Evolutionary conservation across 306 rosid species (phyloP).

Genomic region (Dryas alaskensis): DNA sequence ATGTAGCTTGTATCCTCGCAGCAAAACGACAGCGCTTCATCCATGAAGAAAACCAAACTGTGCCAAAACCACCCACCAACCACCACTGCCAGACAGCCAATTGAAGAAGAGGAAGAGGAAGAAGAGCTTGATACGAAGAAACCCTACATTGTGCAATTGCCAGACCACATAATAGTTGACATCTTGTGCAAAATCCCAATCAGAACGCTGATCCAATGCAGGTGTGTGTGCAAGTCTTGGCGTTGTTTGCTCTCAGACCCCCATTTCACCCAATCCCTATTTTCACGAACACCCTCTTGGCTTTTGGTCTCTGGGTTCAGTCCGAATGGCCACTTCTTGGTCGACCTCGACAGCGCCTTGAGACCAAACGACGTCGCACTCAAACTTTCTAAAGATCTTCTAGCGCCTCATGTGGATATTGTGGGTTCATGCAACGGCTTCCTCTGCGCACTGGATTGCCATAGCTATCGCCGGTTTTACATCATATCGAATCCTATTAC

Average conservation of each 20-base stretch:
- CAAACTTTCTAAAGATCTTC: background rate
- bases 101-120: no score
- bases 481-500: background rate
- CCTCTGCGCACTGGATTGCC: background rate
- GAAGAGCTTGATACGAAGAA: background rate
- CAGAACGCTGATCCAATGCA: conserved; percentile 6
- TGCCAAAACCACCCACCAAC: background rate
- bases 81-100: background rate
- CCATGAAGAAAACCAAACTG: no score
- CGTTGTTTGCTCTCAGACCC: conserved; percentile 6
- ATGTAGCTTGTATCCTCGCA: no score
- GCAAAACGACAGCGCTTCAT: no score
- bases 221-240: conserved; percentile 17
- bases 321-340: background rate
- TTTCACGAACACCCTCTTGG: background rate
- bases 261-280: background rate
- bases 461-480: background rate
- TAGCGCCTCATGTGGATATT: background rate
- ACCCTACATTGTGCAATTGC: background rate
- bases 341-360: background rate
- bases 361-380: background rate
- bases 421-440: conserved; percentile 2
- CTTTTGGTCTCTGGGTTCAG: background rate
- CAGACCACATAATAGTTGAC: conserved; percentile 4
- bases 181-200: conserved; percentile 12